phyloP scores from a whole-genome alignment of 2,329 filamentous ascomycete genomes.

The Xylaria sp. region DNA sequence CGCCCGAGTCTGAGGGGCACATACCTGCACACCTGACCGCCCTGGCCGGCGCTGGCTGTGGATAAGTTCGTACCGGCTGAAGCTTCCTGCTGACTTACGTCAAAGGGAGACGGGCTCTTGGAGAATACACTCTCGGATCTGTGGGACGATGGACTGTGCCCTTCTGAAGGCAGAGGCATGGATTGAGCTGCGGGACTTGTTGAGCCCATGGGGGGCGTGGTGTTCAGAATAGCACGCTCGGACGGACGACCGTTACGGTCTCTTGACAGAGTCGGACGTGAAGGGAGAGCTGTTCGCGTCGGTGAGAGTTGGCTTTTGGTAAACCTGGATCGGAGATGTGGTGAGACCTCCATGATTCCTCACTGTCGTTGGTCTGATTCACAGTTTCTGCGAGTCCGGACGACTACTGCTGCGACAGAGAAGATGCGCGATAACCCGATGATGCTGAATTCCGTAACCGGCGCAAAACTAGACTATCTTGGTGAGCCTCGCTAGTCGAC shows the following conservation, averaged over 20 bases:
- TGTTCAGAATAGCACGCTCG: conserved; percentile 20
- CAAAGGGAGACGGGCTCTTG: conserved; percentile 31
- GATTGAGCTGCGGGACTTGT: conserved; percentile 28
- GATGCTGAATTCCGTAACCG: neutral
- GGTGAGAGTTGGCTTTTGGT: conserved; percentile 24
- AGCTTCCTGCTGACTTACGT: conserved; percentile 22
- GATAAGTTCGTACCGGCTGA: conserved; percentile 18
- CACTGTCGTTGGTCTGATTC: conserved; percentile 5
- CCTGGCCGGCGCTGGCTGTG: conserved; percentile 18
- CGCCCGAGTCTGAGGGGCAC: conserved; percentile 5
- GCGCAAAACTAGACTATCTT: conserved; percentile 1
- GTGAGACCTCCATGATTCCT: conserved; percentile 24
- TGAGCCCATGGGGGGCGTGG: conserved; percentile 23
- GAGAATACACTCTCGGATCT: conserved; percentile 29
- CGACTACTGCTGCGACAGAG: neutral
- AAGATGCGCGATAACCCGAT: neutral
- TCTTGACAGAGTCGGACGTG: conserved; percentile 27
- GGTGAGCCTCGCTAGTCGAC: conserved; percentile 2
- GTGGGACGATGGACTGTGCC: conserved; percentile 27
- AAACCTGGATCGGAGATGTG: conserved; percentile 19
- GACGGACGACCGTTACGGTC: conserved; percentile 23
- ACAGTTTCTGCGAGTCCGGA: conserved; percentile 1
- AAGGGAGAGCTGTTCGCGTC: conserved; percentile 29
- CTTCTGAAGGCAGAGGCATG: conserved; percentile 26
- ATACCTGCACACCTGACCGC: conserved; percentile 34